Percentiles rank a stretch among this genome's conserved stretches.
Evolutionary conservation across 2,329 filamentous ascomycete species (phyloP).

Genomic region (Madurella fahalii): DNA sequence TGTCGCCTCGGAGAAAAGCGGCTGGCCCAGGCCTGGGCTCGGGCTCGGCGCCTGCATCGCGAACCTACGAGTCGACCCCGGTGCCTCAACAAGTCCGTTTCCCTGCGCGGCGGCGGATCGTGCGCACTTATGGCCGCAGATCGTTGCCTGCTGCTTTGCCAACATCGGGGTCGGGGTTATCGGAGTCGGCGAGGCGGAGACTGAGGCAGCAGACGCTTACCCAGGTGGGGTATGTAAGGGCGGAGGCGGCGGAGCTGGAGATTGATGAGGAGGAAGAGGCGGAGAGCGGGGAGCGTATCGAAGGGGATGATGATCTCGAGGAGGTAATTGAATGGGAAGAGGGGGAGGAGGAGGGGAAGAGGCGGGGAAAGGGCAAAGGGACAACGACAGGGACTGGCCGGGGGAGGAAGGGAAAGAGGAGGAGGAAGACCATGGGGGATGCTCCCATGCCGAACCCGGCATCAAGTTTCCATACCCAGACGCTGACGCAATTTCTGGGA

Average conservation of each 20-base stretch:
- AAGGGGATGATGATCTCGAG: slow-evolving; percentile 5
- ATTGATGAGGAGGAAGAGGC: slow-evolving; percentile 2
- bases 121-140: slow-evolving; percentile 29
- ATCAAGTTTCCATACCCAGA: slow-evolving; percentile 33
- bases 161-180: slow-evolving; percentile 2
- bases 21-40: too few relatives aligned
- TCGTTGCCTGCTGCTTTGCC: slow-evolving; percentile 9
- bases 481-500: slow-evolving; percentile 32
- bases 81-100: slow-evolving; percentile 30
- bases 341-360: not conserved
- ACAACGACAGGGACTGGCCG: slow-evolving; percentile 3
- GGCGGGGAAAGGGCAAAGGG: not conserved
- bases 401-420: slow-evolving; percentile 8
- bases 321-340: slow-evolving; percentile 3
- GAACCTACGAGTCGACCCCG: slow-evolving; percentile 27
- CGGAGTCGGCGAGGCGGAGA: not conserved
- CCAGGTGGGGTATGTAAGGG: slow-evolving; percentile 30
- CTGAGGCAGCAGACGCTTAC: slow-evolving; percentile 34
- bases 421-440: slow-evolving; percentile 29
- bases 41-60: slow-evolving; percentile 4
- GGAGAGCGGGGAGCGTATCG: not conserved
- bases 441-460: slow-evolving; percentile 14
- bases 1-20: too few relatives aligned
- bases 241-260: not conserved
- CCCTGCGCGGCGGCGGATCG: slow-evolving; percentile 25